Evolutionary conservation across 1,139 yeast genomes (phyloP).

Genomic region (Debaryomyces subglobosus): DNA sequence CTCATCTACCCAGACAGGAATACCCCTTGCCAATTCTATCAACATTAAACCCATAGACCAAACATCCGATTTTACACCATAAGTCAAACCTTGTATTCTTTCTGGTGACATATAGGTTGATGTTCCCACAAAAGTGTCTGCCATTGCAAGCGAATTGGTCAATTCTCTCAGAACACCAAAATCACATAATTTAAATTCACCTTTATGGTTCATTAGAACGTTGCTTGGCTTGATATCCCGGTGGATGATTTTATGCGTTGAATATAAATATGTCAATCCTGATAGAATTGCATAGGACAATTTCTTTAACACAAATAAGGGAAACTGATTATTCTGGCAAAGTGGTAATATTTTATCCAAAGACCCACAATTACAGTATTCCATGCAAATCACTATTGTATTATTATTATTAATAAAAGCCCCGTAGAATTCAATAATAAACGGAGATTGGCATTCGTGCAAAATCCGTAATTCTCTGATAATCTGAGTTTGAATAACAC

Average conservation of each 20-base stretch:
- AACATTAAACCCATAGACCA: constrained; percentile 95
- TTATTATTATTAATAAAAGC: constrained; percentile 73
- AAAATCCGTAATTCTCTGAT: constrained; percentile 85
- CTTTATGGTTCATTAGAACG: constrained; percentile 75
- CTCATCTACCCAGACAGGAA: constrained; percentile 48
- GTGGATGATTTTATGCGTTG: constrained; percentile 85
- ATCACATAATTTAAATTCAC: constrained; percentile 84
- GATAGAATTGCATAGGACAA: constrained; percentile 76
- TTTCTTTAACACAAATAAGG: constrained; percentile 70
- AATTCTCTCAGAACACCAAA: constrained; percentile 93
- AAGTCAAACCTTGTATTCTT: constrained; percentile 90
- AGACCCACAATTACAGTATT: constrained; percentile 93
- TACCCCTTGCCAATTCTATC: constrained; percentile 84
- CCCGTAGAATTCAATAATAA: constrained; percentile 87
- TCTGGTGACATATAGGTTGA: constrained; percentile 98
- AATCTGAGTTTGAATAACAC: constrained; percentile 80
- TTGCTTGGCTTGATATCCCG: constrained; percentile 82
- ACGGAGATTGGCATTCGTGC: constrained; percentile 86
- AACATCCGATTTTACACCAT: constrained; percentile 91
- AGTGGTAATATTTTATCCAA: constrained; percentile 77
- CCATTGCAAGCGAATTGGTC: constrained; percentile 79
- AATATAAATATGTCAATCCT: constrained; percentile 80
- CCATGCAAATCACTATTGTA: constrained; percentile 86
- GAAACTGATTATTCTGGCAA: constrained; percentile 42
- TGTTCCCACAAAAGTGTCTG: constrained; percentile 97